Evolutionary conservation across 2,329 filamentous ascomycete genomes (phyloP).

Genomic region (Madurella mycetomatis): DNA sequence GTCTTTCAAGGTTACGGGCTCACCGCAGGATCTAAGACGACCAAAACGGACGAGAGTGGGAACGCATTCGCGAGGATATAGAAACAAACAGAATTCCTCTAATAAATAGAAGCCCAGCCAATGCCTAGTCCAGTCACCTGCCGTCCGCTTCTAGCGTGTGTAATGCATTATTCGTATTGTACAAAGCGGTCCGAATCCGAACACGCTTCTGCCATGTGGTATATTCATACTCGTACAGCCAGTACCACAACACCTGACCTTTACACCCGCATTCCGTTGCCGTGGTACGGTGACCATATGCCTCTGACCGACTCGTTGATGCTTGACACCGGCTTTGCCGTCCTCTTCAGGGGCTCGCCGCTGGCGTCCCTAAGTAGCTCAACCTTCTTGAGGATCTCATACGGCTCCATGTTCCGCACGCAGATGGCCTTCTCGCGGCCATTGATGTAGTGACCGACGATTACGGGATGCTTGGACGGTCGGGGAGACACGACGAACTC

Average conservation of each 20-base stretch:
- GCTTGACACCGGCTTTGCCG: slow-evolving; percentile 61
- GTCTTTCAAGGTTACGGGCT: neutral
- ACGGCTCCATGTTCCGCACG: slow-evolving; percentile 77
- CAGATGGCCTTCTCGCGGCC: slow-evolving; percentile 80
- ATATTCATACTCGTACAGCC: slow-evolving; percentile 9
- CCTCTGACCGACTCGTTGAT: slow-evolving; percentile 64
- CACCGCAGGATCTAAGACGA: slow-evolving; percentile 11
- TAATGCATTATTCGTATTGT: slow-evolving; percentile 5
- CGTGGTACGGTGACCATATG: slow-evolving; percentile 67
- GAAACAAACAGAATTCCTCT: slow-evolving; percentile 7
- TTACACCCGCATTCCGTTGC: slow-evolving; percentile 52
- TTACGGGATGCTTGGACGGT: slow-evolving; percentile 82
- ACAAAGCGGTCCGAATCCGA: neutral
- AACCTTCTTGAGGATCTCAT: slow-evolving; percentile 77
- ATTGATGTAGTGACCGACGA: slow-evolving; percentile 90
- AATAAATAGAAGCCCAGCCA: neutral
- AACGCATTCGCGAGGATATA: slow-evolving; percentile 12
- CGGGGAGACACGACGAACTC: slow-evolving; percentile 89
- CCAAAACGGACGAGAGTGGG: slow-evolving; percentile 6
- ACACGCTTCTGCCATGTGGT: slow-evolving; percentile 5
- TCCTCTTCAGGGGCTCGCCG: slow-evolving; percentile 65
- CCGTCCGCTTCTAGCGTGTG: neutral
- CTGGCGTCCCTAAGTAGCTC: slow-evolving; percentile 68
- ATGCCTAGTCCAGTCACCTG: neutral
- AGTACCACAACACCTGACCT: slow-evolving; percentile 3